These are phyloP conservation scores for Hemileccinum impolitum DNA, from an alignment of 768 basidiomycete genomes.

Conservation along the genomic window DNA sequence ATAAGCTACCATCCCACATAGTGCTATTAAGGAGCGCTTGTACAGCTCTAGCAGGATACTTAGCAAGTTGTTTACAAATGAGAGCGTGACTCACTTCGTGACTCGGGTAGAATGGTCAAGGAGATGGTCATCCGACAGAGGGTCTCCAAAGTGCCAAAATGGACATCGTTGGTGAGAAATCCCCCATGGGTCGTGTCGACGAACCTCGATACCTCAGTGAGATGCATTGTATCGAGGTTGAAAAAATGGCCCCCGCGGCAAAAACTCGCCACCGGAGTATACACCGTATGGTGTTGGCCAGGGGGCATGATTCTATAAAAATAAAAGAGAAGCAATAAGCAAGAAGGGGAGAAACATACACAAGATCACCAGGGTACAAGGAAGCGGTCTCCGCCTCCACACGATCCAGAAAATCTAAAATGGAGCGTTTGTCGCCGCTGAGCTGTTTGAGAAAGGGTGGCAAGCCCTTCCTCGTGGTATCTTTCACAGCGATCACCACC, in stretches of 20 bases:
- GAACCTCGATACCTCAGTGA: background rate
- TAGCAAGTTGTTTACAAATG: background rate
- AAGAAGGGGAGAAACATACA: background rate
- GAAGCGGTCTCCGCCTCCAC: background rate
- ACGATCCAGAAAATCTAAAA: background rate
- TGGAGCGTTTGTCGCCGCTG: background rate
- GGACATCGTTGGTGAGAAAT: background rate
- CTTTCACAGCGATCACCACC: background rate
- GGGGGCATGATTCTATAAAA: slow-evolving; percentile 10
- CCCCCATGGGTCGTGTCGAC: background rate
- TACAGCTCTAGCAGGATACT: background rate
- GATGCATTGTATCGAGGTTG: slow-evolving; percentile 5
- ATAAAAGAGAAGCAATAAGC: background rate
- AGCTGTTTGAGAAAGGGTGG: background rate
- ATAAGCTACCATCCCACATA: background rate
- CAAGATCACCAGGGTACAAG: background rate
- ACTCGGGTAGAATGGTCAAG: background rate
- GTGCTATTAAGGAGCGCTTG: background rate
- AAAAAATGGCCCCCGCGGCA: slow-evolving; percentile 5
- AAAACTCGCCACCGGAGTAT: slow-evolving; percentile 2
- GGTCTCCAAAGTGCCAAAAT: background rate
- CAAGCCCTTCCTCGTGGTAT: background rate
- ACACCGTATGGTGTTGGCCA: background rate
- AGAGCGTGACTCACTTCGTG: background rate
- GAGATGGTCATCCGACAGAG: background rate